Evolutionary conservation across 768 basidiomycete species (phyloP).

Genomic region (Boletus insuetus): DNA sequence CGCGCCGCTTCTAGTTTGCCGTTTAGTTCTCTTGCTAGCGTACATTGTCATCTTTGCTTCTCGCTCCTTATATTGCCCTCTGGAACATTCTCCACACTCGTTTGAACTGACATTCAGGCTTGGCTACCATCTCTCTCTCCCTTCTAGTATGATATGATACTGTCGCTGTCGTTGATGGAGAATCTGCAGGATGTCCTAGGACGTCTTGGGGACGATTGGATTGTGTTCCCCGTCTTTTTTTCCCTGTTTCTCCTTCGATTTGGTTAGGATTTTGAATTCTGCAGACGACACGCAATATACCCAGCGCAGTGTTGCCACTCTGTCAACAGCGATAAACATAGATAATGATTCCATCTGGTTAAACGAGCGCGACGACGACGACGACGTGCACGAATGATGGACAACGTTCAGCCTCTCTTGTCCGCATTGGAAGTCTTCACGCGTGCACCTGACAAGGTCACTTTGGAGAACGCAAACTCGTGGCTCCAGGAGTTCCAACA

Average conservation of each 20-base stretch:
- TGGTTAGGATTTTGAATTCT: slow-evolving; percentile 16
- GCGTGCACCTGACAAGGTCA: slow-evolving; percentile 76
- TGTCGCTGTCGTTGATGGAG: slow-evolving; percentile 39
- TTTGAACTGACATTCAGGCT: slow-evolving; percentile 56
- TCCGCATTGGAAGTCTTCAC: slow-evolving; percentile 79
- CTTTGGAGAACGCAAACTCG: slow-evolving; percentile 83
- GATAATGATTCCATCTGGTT: slow-evolving; percentile 17
- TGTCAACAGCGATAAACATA: slow-evolving; percentile 33
- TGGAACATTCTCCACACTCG: slow-evolving; percentile 56
- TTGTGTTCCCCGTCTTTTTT: slow-evolving; percentile 9
- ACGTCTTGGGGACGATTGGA: slow-evolving; percentile 25
- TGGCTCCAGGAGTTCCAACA: slow-evolving; percentile 99
- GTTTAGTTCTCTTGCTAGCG: slow-evolving; percentile 39
- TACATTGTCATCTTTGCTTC: slow-evolving; percentile 39
- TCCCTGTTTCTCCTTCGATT: slow-evolving; percentile 4
- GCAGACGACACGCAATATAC: slow-evolving; percentile 29
- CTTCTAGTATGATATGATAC: slow-evolving; percentile 48
- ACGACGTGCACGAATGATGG: slow-evolving; percentile 41
- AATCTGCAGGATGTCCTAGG: slow-evolving; percentile 20
- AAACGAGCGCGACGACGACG: slow-evolving; percentile 5
- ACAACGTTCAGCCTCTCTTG: slow-evolving; percentile 67
- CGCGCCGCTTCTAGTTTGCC: slow-evolving; percentile 38
- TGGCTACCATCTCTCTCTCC: slow-evolving; percentile 41
- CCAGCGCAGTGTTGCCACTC: slow-evolving; percentile 33
- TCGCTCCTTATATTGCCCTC: slow-evolving; percentile 28